Conservation (phyloP, 1,284 basidiomycete species). For the Ganoderma boninense region DNA sequence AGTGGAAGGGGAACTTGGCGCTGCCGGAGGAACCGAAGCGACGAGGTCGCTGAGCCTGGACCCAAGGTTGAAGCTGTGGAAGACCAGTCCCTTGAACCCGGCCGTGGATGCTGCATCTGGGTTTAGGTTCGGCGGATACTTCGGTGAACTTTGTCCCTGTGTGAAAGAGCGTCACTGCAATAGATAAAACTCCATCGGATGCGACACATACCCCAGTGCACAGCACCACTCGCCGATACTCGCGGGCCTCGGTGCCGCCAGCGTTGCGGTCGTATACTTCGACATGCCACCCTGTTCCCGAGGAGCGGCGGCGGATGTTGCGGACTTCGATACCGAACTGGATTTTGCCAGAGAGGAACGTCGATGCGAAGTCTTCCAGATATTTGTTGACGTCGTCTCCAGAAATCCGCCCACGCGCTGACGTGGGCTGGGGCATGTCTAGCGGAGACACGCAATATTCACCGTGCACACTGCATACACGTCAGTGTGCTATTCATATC, state of each 20-base stretch:
- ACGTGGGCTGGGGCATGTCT: slow-evolving; percentile 49
- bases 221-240: slow-evolving; percentile 58
- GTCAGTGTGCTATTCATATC: neutral
- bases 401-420: slow-evolving; percentile 51
- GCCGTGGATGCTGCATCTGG: slow-evolving; percentile 42
- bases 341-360: slow-evolving; percentile 54
- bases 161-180: too few relatives aligned
- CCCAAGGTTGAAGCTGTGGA: slow-evolving; percentile 60
- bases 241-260: slow-evolving; percentile 39
- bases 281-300: slow-evolving; percentile 48
- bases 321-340: slow-evolving; percentile 56
- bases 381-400: slow-evolving; percentile 62
- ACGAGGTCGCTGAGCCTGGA: slow-evolving; percentile 52
- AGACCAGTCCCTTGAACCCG: slow-evolving; percentile 54
- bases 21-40: slow-evolving; percentile 31
- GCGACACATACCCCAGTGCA: slow-evolving; percentile 60
- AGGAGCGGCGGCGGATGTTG: slow-evolving; percentile 44
- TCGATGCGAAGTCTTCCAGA: slow-evolving; percentile 57
- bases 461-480: slow-evolving; percentile 59
- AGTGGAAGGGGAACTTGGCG: neutral
- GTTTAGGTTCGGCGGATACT: slow-evolving; percentile 48
- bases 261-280: slow-evolving; percentile 44
- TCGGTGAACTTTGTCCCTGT: slow-evolving; percentile 62
- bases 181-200: neutral
- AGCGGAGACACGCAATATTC: slow-evolving; percentile 63